Evolutionary conservation across 1,284 basidiomycete species (phyloP), one percentile per base, ranked within the genome.

Genomic region (Apiotrichum laibachii): DNA sequence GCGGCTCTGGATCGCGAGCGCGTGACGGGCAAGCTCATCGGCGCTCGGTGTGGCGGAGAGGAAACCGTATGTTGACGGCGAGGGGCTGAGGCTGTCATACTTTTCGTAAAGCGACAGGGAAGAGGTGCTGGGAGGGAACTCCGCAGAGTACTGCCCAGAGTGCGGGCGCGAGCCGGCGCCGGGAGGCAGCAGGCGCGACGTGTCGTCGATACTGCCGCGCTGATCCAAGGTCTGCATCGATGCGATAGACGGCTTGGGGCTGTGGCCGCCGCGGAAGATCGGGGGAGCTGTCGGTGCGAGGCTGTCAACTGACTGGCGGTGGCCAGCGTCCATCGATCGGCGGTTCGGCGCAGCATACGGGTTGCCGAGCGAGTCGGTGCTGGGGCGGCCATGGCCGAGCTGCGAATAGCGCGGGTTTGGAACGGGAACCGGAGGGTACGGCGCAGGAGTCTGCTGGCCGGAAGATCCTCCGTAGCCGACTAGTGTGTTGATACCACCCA

Each of bases 1-100:
- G 26, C 70, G 55, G 12, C 68, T 67, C 16, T 60, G 55, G 22
- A 65, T 50, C 10, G 66, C 59, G 34, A 70, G 22, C 15, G 67
- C 47, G 47, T 64, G 53, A 33, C 61, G 65, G 34, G 42, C 42
- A 3, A 31, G 26, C 26, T 43, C 42, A 9, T 43, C 18, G 42
- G 42, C 42, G 42, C 18, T 19, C 9, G 13, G 9, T 9, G 42
- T n/a, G 9, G 42, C 16, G 10, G 42, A 19, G 42, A 67, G 47
- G 22, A 64, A 60, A 34, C 74, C 73, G 37, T 37, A 37, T 10
- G 37, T 4, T 31, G 26, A 31, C 26, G 26, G 26, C 26, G 26
- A 31, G 26, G 26, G 26, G 26, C 7, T 31, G 26, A 31, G 26
- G 26, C 26, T 7, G 7, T 31, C 26, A 7, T 31, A 31, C 26